Evolutionary conservation across 208 protist species (phyloP), one percentile per base, ranked within the genome.

Genomic region (Wallacemonas sp.): DNA sequence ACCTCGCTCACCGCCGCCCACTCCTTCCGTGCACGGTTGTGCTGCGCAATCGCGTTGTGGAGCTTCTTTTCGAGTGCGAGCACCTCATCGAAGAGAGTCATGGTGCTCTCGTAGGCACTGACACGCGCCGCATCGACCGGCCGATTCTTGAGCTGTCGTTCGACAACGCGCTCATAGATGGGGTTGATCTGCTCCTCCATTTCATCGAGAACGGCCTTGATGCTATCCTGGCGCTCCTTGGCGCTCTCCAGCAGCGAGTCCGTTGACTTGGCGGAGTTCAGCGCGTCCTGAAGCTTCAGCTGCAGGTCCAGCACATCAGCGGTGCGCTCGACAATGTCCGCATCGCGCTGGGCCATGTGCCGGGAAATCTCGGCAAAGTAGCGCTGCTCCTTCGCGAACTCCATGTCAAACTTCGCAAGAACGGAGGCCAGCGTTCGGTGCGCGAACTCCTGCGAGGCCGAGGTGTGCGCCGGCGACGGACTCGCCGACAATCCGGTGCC

Each of bases 141-240:
- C 23, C 57, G 54, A 39, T 75, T 57, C 50, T 74, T 41, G 31
- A 65, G 62, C 61, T 76, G 74, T 25, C 39, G 62, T 44, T 80
- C 61, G 31, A 76, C 70, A 59, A 70, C 71, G 26, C 59, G 44
- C 23, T 57, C 71, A 50, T 87, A 92, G 45, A 82, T 28, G 3
- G 88, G 83, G 52, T 87, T 65, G 23, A 94, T 79, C 11, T 77
- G 75, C 50, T 89, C 85, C 62, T 94, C 84, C 42, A 94, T 45
- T 32, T 78, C 65, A 25, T 90, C 74, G 52, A 94, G 54, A 38
- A 87, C 76, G 28, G 71, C 54, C 14, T 78, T 70, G 44, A 92
- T 79, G 11, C 65, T 59, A 11, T 42, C 38, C 45, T 94, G 88
- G 33, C 82, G 76, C 59, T 77, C 77, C 70, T 81, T 82, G 31